These are phyloP conservation scores for Piromyces sp. DNA, from an alignment of 192 early-diverging fungal genomes.

Conservation along the genomic window DNA sequence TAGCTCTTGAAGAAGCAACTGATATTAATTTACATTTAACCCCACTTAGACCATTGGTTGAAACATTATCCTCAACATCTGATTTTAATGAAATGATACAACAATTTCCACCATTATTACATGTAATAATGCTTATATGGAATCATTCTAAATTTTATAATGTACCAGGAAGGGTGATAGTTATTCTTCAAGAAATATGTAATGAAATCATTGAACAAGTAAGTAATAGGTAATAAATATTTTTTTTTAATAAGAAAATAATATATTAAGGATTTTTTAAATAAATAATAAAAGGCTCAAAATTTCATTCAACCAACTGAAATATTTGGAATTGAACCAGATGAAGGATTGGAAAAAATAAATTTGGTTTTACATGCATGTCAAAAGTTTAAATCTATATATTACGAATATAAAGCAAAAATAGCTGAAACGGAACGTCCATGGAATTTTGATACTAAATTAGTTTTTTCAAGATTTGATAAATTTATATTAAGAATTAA, in stretches of 20 bases:
- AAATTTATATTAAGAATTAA: constrained; percentile 29
- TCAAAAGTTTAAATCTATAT: constrained; percentile 28
- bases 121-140: constrained; percentile 35
- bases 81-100: constrained; percentile 40
- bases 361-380: constrained; percentile 24
- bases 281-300: constrained; percentile 9
- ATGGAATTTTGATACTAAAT: constrained; percentile 45
- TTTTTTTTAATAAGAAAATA: too few relatives aligned
- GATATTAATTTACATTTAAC: constrained; percentile 39
- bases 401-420: constrained; percentile 25
- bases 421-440: constrained; percentile 18
- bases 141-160: constrained; percentile 39
- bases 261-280: too few relatives aligned
- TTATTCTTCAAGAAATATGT: constrained; percentile 41
- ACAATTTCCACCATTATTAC: constrained; percentile 32
- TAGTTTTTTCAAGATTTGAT: constrained; percentile 35
- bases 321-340: constrained; percentile 36
- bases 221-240: neutral
- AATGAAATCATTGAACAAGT: constrained; percentile 47
- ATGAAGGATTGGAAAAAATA: constrained; percentile 37
- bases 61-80: constrained; percentile 16
- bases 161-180: constrained; percentile 31
- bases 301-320: constrained; percentile 36
- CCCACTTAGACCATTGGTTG: constrained; percentile 31
- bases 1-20: constrained; percentile 41